Conservation (phyloP, 768 basidiomycete species). For the Kwoniella sp. region DNA sequence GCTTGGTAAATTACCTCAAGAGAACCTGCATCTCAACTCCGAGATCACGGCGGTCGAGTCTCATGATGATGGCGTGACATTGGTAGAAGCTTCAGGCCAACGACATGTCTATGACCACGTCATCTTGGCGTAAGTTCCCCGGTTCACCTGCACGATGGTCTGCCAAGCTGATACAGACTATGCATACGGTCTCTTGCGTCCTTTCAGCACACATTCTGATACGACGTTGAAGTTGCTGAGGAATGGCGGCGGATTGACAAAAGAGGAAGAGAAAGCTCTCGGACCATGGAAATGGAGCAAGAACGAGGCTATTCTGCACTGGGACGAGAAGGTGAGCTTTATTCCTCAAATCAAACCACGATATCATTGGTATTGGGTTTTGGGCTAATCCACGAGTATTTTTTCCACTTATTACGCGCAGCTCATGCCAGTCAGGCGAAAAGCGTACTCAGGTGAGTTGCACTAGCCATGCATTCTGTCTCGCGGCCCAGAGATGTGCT, state of each 20-base stretch:
- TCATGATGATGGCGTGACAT: slow-evolving; percentile 53
- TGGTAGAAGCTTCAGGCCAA: slow-evolving; percentile 62
- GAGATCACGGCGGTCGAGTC: slow-evolving; percentile 61
- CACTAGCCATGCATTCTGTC: not conserved
- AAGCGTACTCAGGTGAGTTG: slow-evolving; percentile 66
- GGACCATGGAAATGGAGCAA: slow-evolving; percentile 67
- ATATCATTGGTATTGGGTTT: too few relatives aligned
- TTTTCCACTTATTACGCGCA: slow-evolving; percentile 39
- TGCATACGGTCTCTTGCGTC: not conserved
- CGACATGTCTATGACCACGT: slow-evolving; percentile 67
- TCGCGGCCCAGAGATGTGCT: not conserved
- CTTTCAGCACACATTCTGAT: slow-evolving; percentile 63
- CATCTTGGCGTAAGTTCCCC: slow-evolving; percentile 65
- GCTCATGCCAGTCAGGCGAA: slow-evolving; percentile 68
- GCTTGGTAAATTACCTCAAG: slow-evolving; percentile 62
- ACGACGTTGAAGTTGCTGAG: slow-evolving; percentile 60
- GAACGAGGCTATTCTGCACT: slow-evolving; percentile 71
- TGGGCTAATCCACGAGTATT: not conserved
- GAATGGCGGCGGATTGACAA: slow-evolving; percentile 61
- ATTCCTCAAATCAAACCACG: not conserved
- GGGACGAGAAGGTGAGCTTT: slow-evolving; percentile 59
- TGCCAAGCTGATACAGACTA: not conserved
- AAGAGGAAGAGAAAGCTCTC: slow-evolving; percentile 64
- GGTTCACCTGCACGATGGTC: too few relatives aligned
- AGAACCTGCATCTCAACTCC: slow-evolving; percentile 66